Base-by-base conservation (phyloP, 2,329 filamentous ascomycete genomes). In the Magnaporthiopsis rhizophila region DNA sequence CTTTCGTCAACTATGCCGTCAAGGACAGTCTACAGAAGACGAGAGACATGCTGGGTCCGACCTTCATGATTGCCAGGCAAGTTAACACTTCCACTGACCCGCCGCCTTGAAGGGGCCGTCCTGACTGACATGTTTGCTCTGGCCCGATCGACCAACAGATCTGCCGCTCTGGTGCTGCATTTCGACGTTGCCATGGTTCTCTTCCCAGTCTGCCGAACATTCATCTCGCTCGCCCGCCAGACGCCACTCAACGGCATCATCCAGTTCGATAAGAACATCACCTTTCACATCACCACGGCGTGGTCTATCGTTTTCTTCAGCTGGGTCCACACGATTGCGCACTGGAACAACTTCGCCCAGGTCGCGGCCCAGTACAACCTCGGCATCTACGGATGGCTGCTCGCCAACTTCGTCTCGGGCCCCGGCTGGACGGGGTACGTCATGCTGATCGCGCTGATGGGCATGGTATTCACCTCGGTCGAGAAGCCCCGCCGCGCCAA, bases 231-330 rank as follows among this genome's bases (percentile, higher is more conserved):
- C 67, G 83, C 88, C 63, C 85, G 91, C 67, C 89, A 91, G 73
- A 95, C 91, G 8, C 89, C 91, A 9, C 81, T 95, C 65, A 93
- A 94, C 75, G 90, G 91, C 69, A 91, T 95, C 72, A 89, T 96
- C 69, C 91, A 92, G 70, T 92, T 95, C 76, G 90, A 92, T 79
- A 93, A 92, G 81, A 92, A 93, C 78, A 92, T 93, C 74, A 91
- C 89, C 59, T 94, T 95, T 77, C 91, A 95, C 79, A 94, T 91
- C 77, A 86, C 83, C 61, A 90, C 90, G 32, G 91, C 89, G 7
- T 95, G 90, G 90, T 92, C 90, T 30, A 92, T 96, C 71, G 88
- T 95, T 69, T 92, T 94, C 78, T 96, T 91, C 76, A 91, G 90
- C 15, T 92, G 89, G 88, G 84, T 94, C 1, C 91, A 95, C 77